Evolutionary conservation across 2,329 filamentous ascomycete genomes (phyloP).

Genomic region (Diaporthe longicolla): DNA sequence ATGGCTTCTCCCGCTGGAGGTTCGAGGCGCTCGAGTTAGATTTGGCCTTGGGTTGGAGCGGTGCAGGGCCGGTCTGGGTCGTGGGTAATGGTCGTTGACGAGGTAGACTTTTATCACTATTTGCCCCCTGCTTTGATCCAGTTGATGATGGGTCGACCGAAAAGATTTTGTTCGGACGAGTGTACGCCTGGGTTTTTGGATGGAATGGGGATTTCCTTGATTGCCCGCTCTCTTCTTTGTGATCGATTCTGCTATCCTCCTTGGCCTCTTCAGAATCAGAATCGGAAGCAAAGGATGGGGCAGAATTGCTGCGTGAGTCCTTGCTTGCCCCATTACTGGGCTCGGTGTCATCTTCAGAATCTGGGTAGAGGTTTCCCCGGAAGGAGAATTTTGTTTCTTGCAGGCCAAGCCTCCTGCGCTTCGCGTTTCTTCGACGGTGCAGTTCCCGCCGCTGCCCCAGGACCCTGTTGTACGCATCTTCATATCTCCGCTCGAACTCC

Average conservation of each 20-base stretch:
- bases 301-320: constrained; percentile 12
- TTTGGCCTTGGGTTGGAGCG: not conserved
- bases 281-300: constrained; percentile 1
- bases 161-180: constrained; percentile 29
- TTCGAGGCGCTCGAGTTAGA: constrained; percentile 14
- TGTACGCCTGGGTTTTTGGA: not conserved
- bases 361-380: constrained; percentile 17
- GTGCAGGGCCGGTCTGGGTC: not conserved
- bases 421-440: constrained; percentile 60
- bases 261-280: constrained; percentile 31
- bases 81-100: not conserved
- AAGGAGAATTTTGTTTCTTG: constrained; percentile 53
- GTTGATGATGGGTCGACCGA: constrained; percentile 59
- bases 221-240: constrained; percentile 7
- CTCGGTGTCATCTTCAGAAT: constrained; percentile 37
- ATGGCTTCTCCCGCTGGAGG: constrained; percentile 19
- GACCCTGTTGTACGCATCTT: constrained; percentile 51
- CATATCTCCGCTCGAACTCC: constrained; percentile 56
- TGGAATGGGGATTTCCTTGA: constrained; percentile 12
- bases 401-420: constrained; percentile 57
- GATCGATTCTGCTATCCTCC: constrained; percentile 36
- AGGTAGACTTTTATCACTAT: not conserved
- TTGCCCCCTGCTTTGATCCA: constrained; percentile 2
- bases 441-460: constrained; percentile 52
- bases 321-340: not conserved